phyloP scores from a whole-genome alignment of 768 basidiomycete species.

The Calocera cornea region DNA sequence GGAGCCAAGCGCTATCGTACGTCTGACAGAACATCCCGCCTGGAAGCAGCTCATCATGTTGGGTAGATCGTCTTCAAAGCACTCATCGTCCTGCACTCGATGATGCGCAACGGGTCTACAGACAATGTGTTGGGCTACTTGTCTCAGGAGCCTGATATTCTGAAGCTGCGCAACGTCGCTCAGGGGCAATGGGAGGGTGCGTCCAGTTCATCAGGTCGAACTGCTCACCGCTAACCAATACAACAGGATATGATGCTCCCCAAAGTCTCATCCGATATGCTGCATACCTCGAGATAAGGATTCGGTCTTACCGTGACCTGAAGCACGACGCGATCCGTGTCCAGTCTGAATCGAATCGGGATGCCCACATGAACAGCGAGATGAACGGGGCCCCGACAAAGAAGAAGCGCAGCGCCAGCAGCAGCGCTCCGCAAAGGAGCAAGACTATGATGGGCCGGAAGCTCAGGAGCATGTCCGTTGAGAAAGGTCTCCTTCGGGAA shows the following conservation, averaged over 20 bases:
- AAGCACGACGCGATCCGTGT: slow-evolving; percentile 91
- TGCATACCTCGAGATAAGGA: slow-evolving; percentile 73
- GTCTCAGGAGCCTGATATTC: slow-evolving; percentile 55
- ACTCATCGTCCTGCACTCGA: slow-evolving; percentile 83
- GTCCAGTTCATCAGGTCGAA: slow-evolving; percentile 13
- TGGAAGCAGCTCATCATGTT: not conserved
- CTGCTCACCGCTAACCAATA: slow-evolving; percentile 2
- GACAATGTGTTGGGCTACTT: slow-evolving; percentile 82
- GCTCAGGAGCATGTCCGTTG: slow-evolving; percentile 80
- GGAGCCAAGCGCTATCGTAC: slow-evolving; percentile 82
- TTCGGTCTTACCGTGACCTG: slow-evolving; percentile 74
- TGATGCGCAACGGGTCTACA: slow-evolving; percentile 93
- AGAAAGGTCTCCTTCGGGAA: slow-evolving; percentile 88
- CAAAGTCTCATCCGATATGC: slow-evolving; percentile 82
- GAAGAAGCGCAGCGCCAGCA: slow-evolving; percentile 20
- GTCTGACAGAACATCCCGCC: slow-evolving; percentile 22
- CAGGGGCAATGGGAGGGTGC: slow-evolving; percentile 78
- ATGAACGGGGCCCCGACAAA: slow-evolving; percentile 45
- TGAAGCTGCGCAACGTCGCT: slow-evolving; percentile 70
- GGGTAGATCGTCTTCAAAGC: slow-evolving; percentile 92
- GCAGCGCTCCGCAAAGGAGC: slow-evolving; percentile 33
- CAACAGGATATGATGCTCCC: slow-evolving; percentile 66
- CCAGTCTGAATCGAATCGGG: slow-evolving; percentile 85
- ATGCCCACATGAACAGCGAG: slow-evolving; percentile 51
- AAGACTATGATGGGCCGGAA: slow-evolving; percentile 75